Conservation (phyloP, 2,329 filamentous ascomycete species). For the Fusarium oligoseptatum region DNA sequence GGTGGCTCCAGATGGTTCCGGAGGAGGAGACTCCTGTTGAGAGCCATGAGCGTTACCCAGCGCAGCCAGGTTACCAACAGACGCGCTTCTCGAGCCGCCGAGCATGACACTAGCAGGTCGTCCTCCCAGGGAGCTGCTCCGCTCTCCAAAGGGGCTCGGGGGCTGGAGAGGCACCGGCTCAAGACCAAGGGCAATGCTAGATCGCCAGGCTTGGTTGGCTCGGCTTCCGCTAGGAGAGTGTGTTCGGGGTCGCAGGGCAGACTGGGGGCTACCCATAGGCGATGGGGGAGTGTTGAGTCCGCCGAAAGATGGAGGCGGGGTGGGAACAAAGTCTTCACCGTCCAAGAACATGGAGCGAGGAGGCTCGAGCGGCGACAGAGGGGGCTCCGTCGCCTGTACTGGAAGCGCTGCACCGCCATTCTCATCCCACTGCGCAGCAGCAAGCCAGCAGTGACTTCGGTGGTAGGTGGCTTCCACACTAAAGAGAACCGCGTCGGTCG, state of each 20-base stretch:
- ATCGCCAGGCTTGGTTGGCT: constrained; percentile 53
- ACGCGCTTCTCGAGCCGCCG: constrained; percentile 51
- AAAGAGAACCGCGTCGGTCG: constrained; percentile 71
- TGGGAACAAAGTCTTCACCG: constrained; percentile 44
- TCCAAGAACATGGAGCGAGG: constrained; percentile 54
- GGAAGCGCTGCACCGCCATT: constrained; percentile 44
- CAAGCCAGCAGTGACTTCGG: constrained; percentile 69
- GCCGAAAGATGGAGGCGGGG: constrained; percentile 41
- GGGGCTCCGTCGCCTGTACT: constrained; percentile 47
- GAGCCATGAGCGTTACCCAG: constrained; percentile 35
- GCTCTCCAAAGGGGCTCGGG: constrained; percentile 50
- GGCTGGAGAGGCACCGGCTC: constrained; percentile 58
- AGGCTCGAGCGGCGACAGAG: constrained; percentile 56
- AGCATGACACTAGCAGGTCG: constrained; percentile 51
- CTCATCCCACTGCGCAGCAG: constrained; percentile 64
- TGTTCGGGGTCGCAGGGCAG: constrained; percentile 54
- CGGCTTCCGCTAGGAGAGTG: constrained; percentile 55
- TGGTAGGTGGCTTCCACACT: constrained; percentile 72
- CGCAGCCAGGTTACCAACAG: constrained; percentile 53
- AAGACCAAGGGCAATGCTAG: constrained; percentile 59
- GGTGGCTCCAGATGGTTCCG: constrained; percentile 53
- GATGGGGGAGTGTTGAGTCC: constrained; percentile 45
- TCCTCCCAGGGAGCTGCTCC: constrained; percentile 54
- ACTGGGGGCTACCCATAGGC: constrained; percentile 48
- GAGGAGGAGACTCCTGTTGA: constrained; percentile 38